phyloP scores from a whole-genome alignment of 805 yeast genomes.

The Suhomyces sp. region DNA sequence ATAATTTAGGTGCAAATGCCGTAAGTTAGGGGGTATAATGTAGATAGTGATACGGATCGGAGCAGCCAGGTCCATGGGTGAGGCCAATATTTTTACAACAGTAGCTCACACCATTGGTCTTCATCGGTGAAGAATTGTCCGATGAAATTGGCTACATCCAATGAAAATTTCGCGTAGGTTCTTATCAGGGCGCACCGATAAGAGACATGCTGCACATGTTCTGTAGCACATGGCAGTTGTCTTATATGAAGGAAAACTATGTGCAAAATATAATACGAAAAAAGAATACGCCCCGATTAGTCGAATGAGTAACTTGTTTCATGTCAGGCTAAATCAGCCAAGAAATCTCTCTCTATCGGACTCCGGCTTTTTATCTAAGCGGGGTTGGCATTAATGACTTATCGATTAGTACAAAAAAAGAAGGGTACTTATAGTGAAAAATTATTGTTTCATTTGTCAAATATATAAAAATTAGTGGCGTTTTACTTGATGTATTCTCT shows the following conservation, averaged over 20 bases:
- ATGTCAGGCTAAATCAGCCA: neutral
- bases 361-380: neutral
- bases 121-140: neutral
- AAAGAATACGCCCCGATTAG: neutral
- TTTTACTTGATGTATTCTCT: conserved; percentile 61
- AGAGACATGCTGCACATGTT: neutral
- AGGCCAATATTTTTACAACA: neutral
- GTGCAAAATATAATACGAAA: neutral
- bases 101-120: neutral
- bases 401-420: neutral
- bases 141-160: neutral
- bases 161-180: neutral
- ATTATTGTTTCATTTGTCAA: neutral
- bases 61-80: neutral
- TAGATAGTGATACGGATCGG: neutral
- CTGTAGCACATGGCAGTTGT: neutral
- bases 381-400: neutral
- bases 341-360: neutral
- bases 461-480: neutral
- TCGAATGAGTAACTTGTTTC: neutral
- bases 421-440: neutral
- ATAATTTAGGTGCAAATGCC: neutral
- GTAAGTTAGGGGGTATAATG: neutral
- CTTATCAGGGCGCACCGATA: neutral
- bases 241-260: neutral